Base-by-base conservation (phyloP, 202 grass and related monocot species). In the Cymbopogon flexuosus region DNA sequence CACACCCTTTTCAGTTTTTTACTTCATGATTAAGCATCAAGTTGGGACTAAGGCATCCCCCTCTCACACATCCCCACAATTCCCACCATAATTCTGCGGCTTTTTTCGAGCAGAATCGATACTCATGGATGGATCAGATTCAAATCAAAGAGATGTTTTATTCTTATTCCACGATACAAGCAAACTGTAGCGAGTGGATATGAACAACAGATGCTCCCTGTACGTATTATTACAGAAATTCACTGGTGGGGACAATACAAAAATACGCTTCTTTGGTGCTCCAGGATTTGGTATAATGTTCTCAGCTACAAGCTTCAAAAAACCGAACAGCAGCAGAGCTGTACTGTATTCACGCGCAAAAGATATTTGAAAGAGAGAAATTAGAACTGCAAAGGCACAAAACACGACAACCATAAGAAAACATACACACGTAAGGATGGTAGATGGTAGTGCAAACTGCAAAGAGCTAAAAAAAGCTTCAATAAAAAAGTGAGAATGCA, bases 11-110 rank as follows among this genome's bases (percentile, higher is more conserved):
- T 75, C 21, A 39, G 10, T 79, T 83, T 89, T 85, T 88, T 84
- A 67, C 90, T 93, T 91, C 91, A 76, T 82, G 86, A 79, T 88
- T 93, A 91, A 93, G 91, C 72, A 93, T 93, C 87, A 73, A 62
- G 60, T 34, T 57, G 82, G 60, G 49, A 86, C 80, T 84, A 84
- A 87, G 52, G 56, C 84, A 87, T 75, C 83, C 63, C 73, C 35
- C 5, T 6, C 65, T 79, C 77, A 72, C 45, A 58, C 76, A 40
- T 49, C 23, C 18, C 16, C 74, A 62, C 23, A 43, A 80, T 80
- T 37, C 24, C 76, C 70, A 54, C 77, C 57, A 77, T 77, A 65
- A 81, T 84, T 71, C 82, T 64, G 49, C 12, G 45, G 29, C 65
- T 59, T 77, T 83, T 46, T 78, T 23, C 5, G 11, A n/a, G 67